Evolutionary conservation across 352 stramenopile genomes (phyloP).

Genomic region (Globisporangium uncinulatum): DNA sequence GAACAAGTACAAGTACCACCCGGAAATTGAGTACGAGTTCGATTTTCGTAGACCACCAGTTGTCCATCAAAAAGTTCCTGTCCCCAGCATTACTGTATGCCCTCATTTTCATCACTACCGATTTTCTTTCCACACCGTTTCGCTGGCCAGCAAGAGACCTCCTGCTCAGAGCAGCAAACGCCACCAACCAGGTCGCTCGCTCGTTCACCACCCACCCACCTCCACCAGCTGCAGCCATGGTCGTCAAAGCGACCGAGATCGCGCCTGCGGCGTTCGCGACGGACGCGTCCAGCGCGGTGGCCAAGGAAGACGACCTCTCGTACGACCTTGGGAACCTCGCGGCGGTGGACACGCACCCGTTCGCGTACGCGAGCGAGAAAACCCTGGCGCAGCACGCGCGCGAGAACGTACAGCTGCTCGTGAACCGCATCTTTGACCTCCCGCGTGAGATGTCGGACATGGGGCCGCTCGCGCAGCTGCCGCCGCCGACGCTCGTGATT

Average conservation of each 20-base stretch:
- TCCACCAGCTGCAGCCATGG: slow-evolving; percentile 24
- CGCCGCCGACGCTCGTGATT: slow-evolving; percentile 54
- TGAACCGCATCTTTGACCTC: slow-evolving; percentile 90
- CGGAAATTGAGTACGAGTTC: no score
- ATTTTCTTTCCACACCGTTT: no score
- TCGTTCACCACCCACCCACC: no score
- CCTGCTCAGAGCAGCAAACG: no score
- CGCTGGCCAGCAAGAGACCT: no score
- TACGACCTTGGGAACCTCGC: slow-evolving; percentile 90
- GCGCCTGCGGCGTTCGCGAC: slow-evolving; percentile 65
- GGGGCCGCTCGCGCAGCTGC: slow-evolving; percentile 85
- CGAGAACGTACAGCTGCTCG: slow-evolving; percentile 92
- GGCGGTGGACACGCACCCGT: slow-evolving; percentile 87
- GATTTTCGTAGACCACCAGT: no score
- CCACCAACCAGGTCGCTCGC: no score
- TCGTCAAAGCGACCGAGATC: slow-evolving; percentile 80
- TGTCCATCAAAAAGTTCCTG: no score
- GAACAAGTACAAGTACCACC: no score
- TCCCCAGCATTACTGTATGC: no score
- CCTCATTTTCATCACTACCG: no score
- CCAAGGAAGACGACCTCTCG: slow-evolving; percentile 78
- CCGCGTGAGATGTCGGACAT: slow-evolving; percentile 92
- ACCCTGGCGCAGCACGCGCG: slow-evolving; percentile 85
- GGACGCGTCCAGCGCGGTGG: slow-evolving; percentile 52
- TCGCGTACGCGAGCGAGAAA: slow-evolving; percentile 81